phyloP scores from a whole-genome alignment of 495 filamentous ascomycete species.

The Annulohypoxylon bovei region DNA sequence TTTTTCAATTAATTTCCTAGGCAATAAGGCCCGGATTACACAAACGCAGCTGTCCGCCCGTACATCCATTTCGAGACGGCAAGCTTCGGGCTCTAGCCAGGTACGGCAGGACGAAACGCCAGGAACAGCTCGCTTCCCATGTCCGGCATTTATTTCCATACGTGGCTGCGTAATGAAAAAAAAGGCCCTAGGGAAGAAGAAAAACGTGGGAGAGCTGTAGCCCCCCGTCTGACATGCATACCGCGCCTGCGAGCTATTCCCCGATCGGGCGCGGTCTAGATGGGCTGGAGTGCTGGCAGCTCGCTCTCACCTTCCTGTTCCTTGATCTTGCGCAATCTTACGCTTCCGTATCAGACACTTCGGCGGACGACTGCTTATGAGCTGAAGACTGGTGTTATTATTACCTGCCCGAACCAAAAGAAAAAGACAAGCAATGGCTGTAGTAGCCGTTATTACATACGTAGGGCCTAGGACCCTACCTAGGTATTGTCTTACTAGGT shows the following conservation, averaged over 20 bases:
- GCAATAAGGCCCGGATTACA: not conserved
- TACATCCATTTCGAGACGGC: not conserved
- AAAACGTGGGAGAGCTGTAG: conserved; percentile 23
- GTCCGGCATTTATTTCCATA: not conserved
- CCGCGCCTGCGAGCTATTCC: not conserved
- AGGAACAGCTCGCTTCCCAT: not conserved
- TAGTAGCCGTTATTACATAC: not conserved
- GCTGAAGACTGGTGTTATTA: not conserved
- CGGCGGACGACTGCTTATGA: not conserved
- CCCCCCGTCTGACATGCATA: conserved; percentile 29
- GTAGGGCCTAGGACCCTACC: too few relatives aligned
- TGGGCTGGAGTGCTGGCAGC: not conserved
- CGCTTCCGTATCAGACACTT: not conserved
- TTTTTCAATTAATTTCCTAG: not conserved
- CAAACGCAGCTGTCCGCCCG: not conserved
- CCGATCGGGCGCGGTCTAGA: not conserved
- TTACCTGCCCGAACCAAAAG: not conserved
- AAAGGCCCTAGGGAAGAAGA: not conserved
- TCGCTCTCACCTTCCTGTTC: conserved; percentile 26
- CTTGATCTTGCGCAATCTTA: conserved; percentile 12
- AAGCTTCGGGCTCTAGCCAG: not conserved
- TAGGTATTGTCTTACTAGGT: not conserved
- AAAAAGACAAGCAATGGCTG: not conserved
- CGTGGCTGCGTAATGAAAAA: not conserved
- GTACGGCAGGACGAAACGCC: not conserved